These are phyloP conservation scores for Atkinsonella texensis DNA, from an alignment of 2,329 filamentous ascomycete genomes.

Conservation along the genomic window DNA sequence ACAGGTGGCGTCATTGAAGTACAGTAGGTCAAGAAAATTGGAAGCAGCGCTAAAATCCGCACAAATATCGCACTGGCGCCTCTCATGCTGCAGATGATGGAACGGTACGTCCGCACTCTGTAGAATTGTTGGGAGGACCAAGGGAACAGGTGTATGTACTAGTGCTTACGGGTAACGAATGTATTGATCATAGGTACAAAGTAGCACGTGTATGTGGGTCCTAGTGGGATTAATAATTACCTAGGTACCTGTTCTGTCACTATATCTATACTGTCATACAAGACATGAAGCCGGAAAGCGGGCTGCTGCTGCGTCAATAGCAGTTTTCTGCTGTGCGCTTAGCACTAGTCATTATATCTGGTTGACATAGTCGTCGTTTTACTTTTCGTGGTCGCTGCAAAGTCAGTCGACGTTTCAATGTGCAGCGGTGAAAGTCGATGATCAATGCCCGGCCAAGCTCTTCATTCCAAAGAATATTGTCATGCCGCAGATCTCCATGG, in stretches of 20 bases:
- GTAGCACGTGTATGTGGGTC: no score
- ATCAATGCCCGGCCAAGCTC: background rate
- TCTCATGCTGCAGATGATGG: background rate
- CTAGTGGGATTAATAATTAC: no score
- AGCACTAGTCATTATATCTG: background rate
- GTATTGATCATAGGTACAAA: no score
- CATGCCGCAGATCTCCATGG: background rate
- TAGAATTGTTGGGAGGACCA: no score
- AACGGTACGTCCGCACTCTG: no score
- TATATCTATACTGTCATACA: no score
- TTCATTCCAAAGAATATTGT: constrained; percentile 1
- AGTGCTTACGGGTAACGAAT: no score
- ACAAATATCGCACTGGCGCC: constrained; percentile 19
- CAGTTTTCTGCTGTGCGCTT: no score
- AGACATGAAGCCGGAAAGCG: no score
- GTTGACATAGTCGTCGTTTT: background rate
- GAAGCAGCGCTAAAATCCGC: constrained; percentile 18
- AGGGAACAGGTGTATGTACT: no score
- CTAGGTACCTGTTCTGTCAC: no score
- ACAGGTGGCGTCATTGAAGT: background rate
- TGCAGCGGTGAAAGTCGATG: constrained; percentile 1
- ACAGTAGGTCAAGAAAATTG: background rate
- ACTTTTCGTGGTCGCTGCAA: background rate
- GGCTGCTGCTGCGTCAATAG: no score
- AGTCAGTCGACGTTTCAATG: background rate